Conservation (phyloP, 768 basidiomycete species). For the Termitomyces sp. region DNA sequence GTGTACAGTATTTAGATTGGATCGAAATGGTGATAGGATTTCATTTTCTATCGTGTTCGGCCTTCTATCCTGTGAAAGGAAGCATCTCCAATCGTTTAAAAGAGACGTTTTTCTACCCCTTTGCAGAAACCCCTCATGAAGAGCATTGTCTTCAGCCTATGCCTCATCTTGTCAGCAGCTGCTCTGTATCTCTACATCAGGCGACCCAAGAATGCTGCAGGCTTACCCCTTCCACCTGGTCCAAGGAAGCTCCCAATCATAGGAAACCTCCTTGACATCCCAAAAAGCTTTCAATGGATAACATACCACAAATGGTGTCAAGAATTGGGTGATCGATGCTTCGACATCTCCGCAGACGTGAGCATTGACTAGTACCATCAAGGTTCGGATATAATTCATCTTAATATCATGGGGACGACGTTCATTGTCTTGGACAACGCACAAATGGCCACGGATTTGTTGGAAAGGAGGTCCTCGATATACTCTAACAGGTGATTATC, state of each 20-base stretch:
- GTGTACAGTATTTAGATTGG: no score
- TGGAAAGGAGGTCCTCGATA: conserved; percentile 19
- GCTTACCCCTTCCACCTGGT: not conserved
- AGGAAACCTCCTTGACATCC: not conserved
- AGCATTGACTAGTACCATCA: not conserved
- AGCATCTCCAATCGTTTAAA: not conserved
- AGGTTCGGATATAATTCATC: conserved; percentile 21
- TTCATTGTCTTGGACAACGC: conserved; percentile 19
- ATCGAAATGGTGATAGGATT: no score
- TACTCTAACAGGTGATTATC: conserved; percentile 11
- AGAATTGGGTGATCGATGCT: not conserved
- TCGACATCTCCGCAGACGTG: not conserved
- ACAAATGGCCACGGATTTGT: conserved; percentile 17
- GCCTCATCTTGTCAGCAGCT: not conserved
- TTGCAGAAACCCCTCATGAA: not conserved
- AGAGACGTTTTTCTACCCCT: not conserved
- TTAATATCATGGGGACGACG: conserved; percentile 15
- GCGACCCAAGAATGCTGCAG: not conserved
- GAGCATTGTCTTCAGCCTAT: not conserved
- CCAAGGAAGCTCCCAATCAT: not conserved
- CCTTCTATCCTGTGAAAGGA: not conserved
- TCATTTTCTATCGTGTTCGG: no score
- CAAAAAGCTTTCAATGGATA: not conserved
- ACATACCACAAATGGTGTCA: not conserved
- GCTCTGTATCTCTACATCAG: not conserved